Conservation (phyloP, 1,139 yeast species). For the Lodderomyces oxycetoniae region DNA sequence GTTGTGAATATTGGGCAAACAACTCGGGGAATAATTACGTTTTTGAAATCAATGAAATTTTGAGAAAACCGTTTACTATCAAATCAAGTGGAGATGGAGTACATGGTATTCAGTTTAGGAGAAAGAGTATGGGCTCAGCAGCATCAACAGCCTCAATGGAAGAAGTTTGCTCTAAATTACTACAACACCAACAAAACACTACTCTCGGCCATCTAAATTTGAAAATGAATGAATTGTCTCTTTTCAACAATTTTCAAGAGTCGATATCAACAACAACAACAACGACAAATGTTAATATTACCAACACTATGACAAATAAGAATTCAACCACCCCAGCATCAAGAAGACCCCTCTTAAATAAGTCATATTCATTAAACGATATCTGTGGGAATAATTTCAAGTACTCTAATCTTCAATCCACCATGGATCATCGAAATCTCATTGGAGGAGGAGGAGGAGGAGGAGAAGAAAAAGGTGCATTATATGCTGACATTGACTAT, state of each 20-base stretch:
- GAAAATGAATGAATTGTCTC: conserved; percentile 7
- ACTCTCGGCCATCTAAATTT: conserved; percentile 1
- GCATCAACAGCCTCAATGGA: conserved; percentile 2
- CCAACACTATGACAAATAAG: too few species aligned
- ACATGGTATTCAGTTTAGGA: background rate
- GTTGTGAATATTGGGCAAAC: conserved; percentile 32
- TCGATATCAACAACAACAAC: conserved; percentile 2
- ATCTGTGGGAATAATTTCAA: conserved; percentile 8
- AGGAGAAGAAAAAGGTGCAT: conserved; percentile 5
- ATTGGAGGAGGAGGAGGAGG: background rate
- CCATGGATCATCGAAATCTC: too few species aligned
- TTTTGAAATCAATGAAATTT: conserved; percentile 14
- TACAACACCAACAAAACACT: conserved; percentile 9
- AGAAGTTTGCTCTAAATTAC: conserved; percentile 11
- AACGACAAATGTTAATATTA: background rate
- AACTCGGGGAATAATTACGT: conserved; percentile 28
- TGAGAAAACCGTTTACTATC: conserved; percentile 1
- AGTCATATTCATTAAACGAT: conserved; percentile 25
- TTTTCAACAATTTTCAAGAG: conserved; percentile 11
- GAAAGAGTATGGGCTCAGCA: background rate
- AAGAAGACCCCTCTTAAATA: conserved; percentile 23
- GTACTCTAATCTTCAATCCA: conserved; percentile 4
- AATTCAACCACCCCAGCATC: background rate
- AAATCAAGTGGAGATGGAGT: background rate
- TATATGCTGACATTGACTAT: conserved; percentile 21